phyloP scores from a whole-genome alignment of 306 rosid genomes.

The Lathyrus tuberosus region DNA sequence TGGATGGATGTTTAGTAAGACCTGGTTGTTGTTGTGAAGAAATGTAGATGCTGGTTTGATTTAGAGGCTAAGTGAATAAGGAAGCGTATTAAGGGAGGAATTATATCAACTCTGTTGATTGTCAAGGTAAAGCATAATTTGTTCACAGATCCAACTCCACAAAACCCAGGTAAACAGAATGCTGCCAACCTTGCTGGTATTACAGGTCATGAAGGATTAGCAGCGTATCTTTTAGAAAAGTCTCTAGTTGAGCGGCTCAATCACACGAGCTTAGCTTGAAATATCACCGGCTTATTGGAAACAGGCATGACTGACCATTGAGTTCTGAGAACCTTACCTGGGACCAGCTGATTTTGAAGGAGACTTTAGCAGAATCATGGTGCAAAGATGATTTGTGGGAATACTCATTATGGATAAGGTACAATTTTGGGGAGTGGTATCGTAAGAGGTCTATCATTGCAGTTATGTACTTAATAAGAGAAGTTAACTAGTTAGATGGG shows the following conservation, averaged over 20 bases:
- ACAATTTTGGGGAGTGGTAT: no score
- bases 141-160: not conserved
- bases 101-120: not conserved
- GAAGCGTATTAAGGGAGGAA: not conserved
- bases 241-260: not conserved
- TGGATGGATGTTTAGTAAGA: no score
- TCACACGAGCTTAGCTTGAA: not conserved
- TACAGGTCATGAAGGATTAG: not conserved
- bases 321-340: not conserved
- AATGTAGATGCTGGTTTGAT: slow-evolving; percentile 9
- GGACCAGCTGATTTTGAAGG: not conserved
- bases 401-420: no score
- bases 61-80: not conserved
- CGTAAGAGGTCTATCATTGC: no score
- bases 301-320: not conserved
- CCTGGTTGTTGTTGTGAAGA: not conserved
- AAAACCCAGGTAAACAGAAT: not conserved
- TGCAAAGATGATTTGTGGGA: no score
- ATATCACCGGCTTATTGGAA: not conserved
- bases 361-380: no score
- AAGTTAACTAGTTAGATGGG: no score
- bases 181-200: not conserved
- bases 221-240: not conserved
- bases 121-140: not conserved
- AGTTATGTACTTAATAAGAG: no score